Conservation (phyloP, 768 basidiomycete genomes). For the Melanogaster broomeanus region DNA sequence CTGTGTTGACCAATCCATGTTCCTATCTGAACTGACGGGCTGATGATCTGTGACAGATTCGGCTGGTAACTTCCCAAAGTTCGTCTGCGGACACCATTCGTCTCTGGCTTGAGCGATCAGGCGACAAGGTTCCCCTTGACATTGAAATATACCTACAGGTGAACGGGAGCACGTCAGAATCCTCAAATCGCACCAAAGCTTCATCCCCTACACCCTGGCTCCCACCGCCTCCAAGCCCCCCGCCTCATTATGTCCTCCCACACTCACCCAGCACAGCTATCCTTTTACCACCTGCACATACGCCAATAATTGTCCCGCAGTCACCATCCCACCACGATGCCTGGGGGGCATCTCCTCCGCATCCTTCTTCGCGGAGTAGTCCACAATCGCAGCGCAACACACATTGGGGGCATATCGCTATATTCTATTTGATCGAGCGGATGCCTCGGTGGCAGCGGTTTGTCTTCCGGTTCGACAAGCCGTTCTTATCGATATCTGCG, state of each 20-base stretch:
- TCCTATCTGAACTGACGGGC: background rate
- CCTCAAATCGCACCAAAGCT: conserved; percentile 23
- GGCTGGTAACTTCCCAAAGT: conserved; percentile 67
- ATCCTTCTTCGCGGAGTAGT: conserved; percentile 24
- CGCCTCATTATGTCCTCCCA: conserved; percentile 42
- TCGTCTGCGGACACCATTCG: conserved; percentile 78
- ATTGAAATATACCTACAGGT: conserved; percentile 78
- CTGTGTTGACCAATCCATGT: background rate
- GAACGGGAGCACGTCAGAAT: conserved; percentile 28
- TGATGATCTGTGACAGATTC: conserved; percentile 50
- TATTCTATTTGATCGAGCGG: conserved; percentile 77
- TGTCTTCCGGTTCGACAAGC: conserved; percentile 76
- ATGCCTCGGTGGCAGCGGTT: conserved; percentile 85
- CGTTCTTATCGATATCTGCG: conserved; percentile 71
- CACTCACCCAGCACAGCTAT: conserved; percentile 29
- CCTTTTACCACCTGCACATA: conserved; percentile 37
- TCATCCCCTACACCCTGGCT: conserved; percentile 35
- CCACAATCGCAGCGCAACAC: conserved; percentile 47
- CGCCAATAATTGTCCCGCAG: conserved; percentile 50
- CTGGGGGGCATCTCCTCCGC: conserved; percentile 39
- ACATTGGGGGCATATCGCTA: conserved; percentile 81
- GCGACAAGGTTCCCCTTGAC: conserved; percentile 67
- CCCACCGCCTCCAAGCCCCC: conserved; percentile 30
- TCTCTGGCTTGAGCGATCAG: conserved; percentile 82
- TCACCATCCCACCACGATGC: conserved; percentile 41